A percentile compares a stretch with the other conserved stretches of the same genome.
phyloP scores from a whole-genome alignment of 306 rosid genomes.

The Abrus precatorius region DNA sequence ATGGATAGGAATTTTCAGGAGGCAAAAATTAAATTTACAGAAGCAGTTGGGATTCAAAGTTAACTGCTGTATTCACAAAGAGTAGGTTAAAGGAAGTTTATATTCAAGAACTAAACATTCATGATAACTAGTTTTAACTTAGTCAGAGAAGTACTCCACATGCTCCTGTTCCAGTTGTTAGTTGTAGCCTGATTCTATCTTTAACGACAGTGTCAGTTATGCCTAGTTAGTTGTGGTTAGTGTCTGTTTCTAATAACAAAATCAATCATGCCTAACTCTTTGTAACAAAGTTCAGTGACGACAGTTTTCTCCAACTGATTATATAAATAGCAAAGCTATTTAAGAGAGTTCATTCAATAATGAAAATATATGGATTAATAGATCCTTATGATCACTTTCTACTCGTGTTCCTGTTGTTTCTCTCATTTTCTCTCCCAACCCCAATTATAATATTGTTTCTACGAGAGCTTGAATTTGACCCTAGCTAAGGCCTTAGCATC shows the following conservation, averaged over 20 bases:
- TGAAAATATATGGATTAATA: neutral
- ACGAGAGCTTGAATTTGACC: neutral
- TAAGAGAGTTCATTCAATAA: neutral
- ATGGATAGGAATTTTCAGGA: neutral
- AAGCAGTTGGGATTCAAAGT: neutral
- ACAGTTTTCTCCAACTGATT: neutral
- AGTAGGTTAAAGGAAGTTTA: neutral
- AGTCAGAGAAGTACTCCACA: neutral
- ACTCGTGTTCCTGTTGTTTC: neutral
- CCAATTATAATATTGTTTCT: neutral
- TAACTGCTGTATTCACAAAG: neutral
- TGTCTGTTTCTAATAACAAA: neutral
- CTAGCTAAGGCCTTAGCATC: neutral
- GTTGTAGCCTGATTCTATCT: neutral
- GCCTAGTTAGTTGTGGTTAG: neutral
- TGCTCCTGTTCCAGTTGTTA: neutral
- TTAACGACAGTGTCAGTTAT: neutral
- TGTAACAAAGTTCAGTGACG: neutral
- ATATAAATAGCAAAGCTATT: neutral
- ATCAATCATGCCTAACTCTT: conserved; percentile 4
- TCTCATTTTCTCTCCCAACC: neutral
- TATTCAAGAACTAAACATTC: neutral
- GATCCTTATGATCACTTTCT: neutral
- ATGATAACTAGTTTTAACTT: neutral
- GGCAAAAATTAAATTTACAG: neutral